Base-by-base conservation (phyloP, 345 rosid genomes). In the Gossypium thurberi region DNA sequence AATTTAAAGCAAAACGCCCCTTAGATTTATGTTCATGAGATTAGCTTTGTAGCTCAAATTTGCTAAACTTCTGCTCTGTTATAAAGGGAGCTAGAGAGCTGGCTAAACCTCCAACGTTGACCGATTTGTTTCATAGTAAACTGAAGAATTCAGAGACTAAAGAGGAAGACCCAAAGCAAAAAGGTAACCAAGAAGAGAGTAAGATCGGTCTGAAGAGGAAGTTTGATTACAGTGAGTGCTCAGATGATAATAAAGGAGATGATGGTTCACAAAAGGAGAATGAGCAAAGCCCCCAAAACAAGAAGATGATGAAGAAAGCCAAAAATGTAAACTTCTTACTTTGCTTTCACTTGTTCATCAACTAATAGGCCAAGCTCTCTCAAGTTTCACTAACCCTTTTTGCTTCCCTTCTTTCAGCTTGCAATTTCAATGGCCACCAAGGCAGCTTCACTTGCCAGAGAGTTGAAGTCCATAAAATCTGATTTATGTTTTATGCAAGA, bases 381-480 rank as follows among this genome's bases (percentile, higher is more conserved):
- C 21, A 6, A 11, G 37, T 57, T 55, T 21, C 40, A 33, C 77
- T 77, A 47, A 70, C 48, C 73, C 47, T 25, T 40, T 46, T 25
- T 37, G 20, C 40, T 20, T 71, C 62, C 1, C 6, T 8, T 56
- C 33, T 62, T 82, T 85, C 86, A 93, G 98, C 87, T 90, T 80
- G 97, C 97, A 12, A 72, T 86, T 74, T 88, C 97, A 8, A 86
- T 96, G 97, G 98, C 97, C 13, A 59, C 87, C 3, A 90, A 90
- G 76, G 96, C 98, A 8, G 85, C 87, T 77, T 79, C 99, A 0
- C 84, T 96, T 18, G 92, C 96, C 15, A 89, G 88, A 78, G 96
- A 91, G 78, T 84, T 93, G 51, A 87, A 87, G 72, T 84, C 88
- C 9, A 78, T 93, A 72, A 91, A 83, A 76, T 86, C 93, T 1